Conservation (phyloP, 352 stramenopile species). For the Pythium rishiriense region DNA sequence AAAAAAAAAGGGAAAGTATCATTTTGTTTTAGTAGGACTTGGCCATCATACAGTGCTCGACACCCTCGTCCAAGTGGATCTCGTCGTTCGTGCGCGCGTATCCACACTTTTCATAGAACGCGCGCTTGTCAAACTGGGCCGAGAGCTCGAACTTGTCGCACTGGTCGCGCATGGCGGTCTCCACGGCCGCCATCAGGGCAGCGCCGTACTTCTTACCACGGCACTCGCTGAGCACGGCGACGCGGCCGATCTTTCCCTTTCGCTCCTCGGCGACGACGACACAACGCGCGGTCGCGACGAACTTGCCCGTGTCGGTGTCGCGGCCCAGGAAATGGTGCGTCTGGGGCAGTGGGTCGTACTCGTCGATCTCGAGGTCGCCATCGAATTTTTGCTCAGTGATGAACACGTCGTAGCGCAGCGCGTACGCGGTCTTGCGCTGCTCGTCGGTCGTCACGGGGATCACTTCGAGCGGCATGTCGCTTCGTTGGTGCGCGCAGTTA, state of each 20-base stretch:
- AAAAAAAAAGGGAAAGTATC: too few relatives aligned
- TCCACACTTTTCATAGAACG: conserved; percentile 72
- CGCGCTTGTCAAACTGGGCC: conserved; percentile 50
- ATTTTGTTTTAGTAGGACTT: too few relatives aligned
- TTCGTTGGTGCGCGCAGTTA: background rate
- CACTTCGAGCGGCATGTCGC: background rate
- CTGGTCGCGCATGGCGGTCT: conserved; percentile 30
- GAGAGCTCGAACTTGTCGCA: conserved; percentile 47
- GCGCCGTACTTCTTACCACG: conserved; percentile 55
- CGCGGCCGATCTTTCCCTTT: conserved; percentile 54
- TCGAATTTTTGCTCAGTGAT: conserved; percentile 40
- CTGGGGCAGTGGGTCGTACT: conserved; percentile 29
- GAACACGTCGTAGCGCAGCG: conserved; percentile 50
- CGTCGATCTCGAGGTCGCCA: conserved; percentile 39
- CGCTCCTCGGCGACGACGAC: conserved; percentile 31
- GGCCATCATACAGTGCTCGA: conserved; percentile 46
- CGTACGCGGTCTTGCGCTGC: conserved; percentile 39
- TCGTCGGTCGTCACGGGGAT: conserved; percentile 34
- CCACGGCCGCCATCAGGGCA: conserved; percentile 42
- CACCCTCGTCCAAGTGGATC: conserved; percentile 55
- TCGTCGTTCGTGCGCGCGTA: conserved; percentile 51
- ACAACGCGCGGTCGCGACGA: conserved; percentile 50
- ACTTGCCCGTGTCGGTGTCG: conserved; percentile 50
- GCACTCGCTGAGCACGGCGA: conserved; percentile 54
- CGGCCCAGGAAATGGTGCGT: conserved; percentile 60